Evolutionary conservation across 148 eudicot species (phyloP), one percentile per base, ranked within the genome.

Genomic region (Cornus kousa): DNA sequence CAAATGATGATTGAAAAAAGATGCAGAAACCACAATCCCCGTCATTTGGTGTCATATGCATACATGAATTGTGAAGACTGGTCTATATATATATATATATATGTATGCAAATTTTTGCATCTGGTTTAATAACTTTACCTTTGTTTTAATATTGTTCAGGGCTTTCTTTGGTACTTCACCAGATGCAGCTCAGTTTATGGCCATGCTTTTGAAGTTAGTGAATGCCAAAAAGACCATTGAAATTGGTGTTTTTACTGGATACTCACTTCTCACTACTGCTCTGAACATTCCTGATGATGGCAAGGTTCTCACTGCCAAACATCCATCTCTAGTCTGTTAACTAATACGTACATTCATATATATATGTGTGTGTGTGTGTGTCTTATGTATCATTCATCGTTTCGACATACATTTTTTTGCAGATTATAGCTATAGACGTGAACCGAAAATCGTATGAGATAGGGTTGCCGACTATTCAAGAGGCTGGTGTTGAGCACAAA

Each of bases 261-360:
- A 86, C 19, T 89, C 88, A 11, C 89, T 87, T 62, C 84, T 89
- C 39, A 81, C 82, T 16, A 87, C 92, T 66, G 89, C 89, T n/a
- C 88, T 82, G 14, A 57, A 84, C 1, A 80, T 85, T 76, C 88
- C 87, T 48, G 78, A 81, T 67, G 87, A 89, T 64, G 88, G 85
- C 22, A 78, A 86, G 87, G 88, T 82, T 43, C 48, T 43, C 10
- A 9, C 10, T 43, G 48, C 10, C 48, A 6, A 3, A 43, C 19
- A 53, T 53, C 14, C 19, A 53, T 53, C 10, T 43, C 48, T 7
- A 43, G 10, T 43, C 48, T 43, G 48, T 43, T 43, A 53, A 11
- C 12, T 53, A 13, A 53, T 4, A 53, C 19, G 12, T 13, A 53
- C 14, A 53, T 4, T 11, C 10, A 43, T 10, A 43, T 43, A 43